These are phyloP conservation scores for Apiotrichum sp. DNA, from an alignment of 1,284 basidiomycete genomes.

Conservation along the genomic window DNA sequence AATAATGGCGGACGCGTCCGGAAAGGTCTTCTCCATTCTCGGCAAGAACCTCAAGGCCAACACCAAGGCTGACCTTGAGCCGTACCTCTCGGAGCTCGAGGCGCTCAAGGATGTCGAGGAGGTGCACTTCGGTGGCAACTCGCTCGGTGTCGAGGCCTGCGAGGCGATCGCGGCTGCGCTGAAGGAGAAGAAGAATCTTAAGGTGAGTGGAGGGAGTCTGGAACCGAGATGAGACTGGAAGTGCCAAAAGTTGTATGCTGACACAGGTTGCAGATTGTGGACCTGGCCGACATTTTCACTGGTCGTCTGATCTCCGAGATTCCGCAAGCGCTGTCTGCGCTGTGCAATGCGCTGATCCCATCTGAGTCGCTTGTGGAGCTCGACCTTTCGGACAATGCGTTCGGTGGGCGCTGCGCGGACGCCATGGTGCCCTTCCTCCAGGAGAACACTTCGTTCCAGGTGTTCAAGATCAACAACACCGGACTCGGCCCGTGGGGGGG, in stretches of 20 bases:
- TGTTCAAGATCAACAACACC: slow-evolving; percentile 93
- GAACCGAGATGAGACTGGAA: too few relatives aligned
- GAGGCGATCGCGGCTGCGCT: slow-evolving; percentile 77
- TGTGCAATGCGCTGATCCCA: slow-evolving; percentile 79
- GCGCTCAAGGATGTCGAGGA: slow-evolving; percentile 64
- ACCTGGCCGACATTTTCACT: slow-evolving; percentile 97
- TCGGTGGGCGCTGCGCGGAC: slow-evolving; percentile 90
- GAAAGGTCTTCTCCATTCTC: slow-evolving; percentile 56
- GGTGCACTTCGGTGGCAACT: slow-evolving; percentile 91
- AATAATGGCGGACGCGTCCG: slow-evolving; percentile 17
- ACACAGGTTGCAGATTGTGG: slow-evolving; percentile 61
- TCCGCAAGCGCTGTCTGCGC: slow-evolving; percentile 76
- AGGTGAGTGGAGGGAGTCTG: slow-evolving; percentile 56
- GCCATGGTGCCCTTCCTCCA: slow-evolving; percentile 87
- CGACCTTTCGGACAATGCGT: slow-evolving; percentile 92
- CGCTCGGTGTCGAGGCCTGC: slow-evolving; percentile 89
- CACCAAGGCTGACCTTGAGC: slow-evolving; percentile 69
- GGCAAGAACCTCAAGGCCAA: slow-evolving; percentile 79
- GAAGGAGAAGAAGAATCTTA: slow-evolving; percentile 62
- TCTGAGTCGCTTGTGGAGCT: slow-evolving; percentile 78
- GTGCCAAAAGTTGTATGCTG: neutral
- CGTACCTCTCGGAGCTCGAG: slow-evolving; percentile 64
- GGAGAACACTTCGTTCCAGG: slow-evolving; percentile 68
- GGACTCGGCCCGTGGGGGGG: slow-evolving; percentile 93
- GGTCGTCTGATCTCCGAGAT: slow-evolving; percentile 94